Evolutionary conservation across 305 asterid species (phyloP), one percentile per base, ranked within the genome.

Genomic region (Fraxinus nigra): DNA sequence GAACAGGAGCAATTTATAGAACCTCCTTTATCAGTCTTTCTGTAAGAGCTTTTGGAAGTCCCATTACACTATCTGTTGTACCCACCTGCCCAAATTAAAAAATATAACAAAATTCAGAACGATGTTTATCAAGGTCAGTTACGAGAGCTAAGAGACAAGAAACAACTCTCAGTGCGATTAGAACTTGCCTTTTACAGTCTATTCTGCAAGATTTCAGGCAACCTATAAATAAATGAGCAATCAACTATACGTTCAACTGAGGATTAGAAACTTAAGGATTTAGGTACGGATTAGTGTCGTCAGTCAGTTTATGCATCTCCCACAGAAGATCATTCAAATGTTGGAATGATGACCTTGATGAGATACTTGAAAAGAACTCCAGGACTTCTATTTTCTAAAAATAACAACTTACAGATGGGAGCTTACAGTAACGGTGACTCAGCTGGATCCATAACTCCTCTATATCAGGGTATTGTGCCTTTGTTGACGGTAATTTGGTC

Each of bases 41-140:
- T 0, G 97, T 90, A 59, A 95, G 93, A 80, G 84, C 91, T 84
- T 87, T 91, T 2, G 99, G 97, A 14, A 95, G 98, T 85, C 98
- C 99, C 99, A 95, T 95, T 83, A 95, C 98, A 51, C 98, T 93
- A 85, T 95, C 99, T 14, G 95, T 91, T 77, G 91, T 90, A 67
- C 98, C 98, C 48, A 91, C 90, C 98, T 93, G 90, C 75, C 78
- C 26, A 74, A 81, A 63, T 0, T 48, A 82, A 82, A 63, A 76
- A 9, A 73, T 26, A 78, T 8, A 70, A 56, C 11, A 20, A 37
- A 28, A 37, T 32, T 18, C 26, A 46, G 48, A n/a, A 67, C 24
- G 24, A 1, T 30, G 40, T 70, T 70, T 70, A 70, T 70, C 75
- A n/a, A 70, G 75, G 32, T 30, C 75, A 32, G 16, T 67, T 67